Conservation (phyloP, 495 filamentous ascomycete genomes). For the Endocarpon pusillum region DNA sequence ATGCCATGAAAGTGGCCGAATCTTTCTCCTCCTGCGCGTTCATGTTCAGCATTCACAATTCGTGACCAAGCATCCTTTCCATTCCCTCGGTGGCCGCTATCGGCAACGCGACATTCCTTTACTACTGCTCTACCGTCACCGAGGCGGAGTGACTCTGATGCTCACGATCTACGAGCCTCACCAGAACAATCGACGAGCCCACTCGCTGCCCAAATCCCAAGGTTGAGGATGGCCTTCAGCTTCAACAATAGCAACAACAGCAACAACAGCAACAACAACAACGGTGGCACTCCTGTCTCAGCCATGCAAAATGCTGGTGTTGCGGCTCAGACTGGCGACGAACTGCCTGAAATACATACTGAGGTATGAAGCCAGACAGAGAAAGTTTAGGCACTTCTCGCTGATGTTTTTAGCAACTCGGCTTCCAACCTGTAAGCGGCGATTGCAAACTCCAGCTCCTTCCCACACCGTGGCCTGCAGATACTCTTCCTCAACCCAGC, state of each 20-base stretch:
- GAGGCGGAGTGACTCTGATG: too few species aligned
- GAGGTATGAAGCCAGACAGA: conserved; percentile 28
- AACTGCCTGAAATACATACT: conserved; percentile 43
- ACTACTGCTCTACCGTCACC: too few species aligned
- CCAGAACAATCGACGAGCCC: conserved; percentile 16
- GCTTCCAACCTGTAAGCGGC: conserved; percentile 61
- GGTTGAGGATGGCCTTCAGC: conserved; percentile 51
- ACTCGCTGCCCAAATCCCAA: conserved; percentile 23
- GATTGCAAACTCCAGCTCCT: conserved; percentile 70
- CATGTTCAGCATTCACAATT: not conserved
- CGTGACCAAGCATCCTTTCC: not conserved
- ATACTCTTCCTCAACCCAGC: conserved; percentile 57
- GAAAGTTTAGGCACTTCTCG: conserved; percentile 1
- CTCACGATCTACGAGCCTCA: too few species aligned
- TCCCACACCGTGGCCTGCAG: conserved; percentile 58
- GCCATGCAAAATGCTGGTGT: too few species aligned
- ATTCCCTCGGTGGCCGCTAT: not conserved
- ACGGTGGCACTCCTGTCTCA: too few species aligned
- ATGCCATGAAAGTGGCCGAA: too few species aligned
- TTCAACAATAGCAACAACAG: too few species aligned
- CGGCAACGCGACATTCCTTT: too few species aligned
- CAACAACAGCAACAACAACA: too few species aligned
- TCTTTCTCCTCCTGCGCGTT: not conserved
- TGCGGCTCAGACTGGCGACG: conserved; percentile 30
- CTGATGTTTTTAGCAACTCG: conserved; percentile 41